Percentiles rank a stretch among this genome's conserved stretches.
These are phyloP conservation scores for Colletotrichum musae DNA, from an alignment of 2,329 filamentous ascomycete species.

Conservation along the genomic window DNA sequence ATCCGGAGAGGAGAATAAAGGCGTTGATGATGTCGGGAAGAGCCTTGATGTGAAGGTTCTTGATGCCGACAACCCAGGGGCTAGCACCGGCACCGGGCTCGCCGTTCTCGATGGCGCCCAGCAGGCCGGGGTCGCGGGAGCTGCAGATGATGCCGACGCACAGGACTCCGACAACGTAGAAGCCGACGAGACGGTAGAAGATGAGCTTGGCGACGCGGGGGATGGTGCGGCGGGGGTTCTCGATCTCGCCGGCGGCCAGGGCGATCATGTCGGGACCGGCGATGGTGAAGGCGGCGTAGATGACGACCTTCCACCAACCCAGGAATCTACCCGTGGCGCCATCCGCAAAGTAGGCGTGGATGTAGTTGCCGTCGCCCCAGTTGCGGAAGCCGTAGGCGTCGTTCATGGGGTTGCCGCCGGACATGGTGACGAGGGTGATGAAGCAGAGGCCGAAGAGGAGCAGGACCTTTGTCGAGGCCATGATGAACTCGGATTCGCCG, in stretches of 20 bases:
- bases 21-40: constrained; percentile 73
- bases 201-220: constrained; percentile 80
- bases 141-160: constrained; percentile 71
- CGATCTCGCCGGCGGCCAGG: constrained; percentile 70
- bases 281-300: constrained; percentile 78
- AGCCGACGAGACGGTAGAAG: constrained; percentile 79
- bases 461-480: constrained; percentile 69
- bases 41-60: constrained; percentile 64
- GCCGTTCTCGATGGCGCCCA: constrained; percentile 66
- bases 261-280: constrained; percentile 77
- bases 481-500: constrained; percentile 64
- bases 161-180: constrained; percentile 79
- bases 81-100: constrained; percentile 66
- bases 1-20: constrained; percentile 46
- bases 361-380: constrained; percentile 57
- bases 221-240: constrained; percentile 76
- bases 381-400: constrained; percentile 77
- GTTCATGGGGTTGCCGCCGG: constrained; percentile 74
- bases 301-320: constrained; percentile 69
- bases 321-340: constrained; percentile 74
- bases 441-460: constrained; percentile 69
- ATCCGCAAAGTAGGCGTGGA: constrained; percentile 51
- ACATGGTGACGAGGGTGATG: constrained; percentile 78
- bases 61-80: constrained; percentile 68
- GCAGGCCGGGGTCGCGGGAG: constrained; percentile 69